A percentile compares a stretch with the other conserved stretches of the same genome.
Evolutionary conservation across 352 stramenopile genomes (phyloP).

Genomic region (Pelagophyceae sp.): DNA sequence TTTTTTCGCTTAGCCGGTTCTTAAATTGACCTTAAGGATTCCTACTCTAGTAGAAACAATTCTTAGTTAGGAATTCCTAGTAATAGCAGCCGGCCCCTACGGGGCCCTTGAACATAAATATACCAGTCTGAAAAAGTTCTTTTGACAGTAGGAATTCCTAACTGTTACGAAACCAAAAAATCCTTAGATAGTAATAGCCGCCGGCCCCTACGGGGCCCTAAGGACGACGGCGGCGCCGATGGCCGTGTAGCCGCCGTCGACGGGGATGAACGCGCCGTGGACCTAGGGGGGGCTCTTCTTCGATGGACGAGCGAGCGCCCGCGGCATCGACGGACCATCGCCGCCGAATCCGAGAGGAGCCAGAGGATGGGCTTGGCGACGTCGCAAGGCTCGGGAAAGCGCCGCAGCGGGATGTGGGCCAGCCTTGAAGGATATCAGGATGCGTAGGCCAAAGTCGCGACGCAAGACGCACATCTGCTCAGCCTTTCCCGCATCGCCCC

Average conservation of each 20-base stretch:
- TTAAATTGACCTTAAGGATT: too few species aligned
- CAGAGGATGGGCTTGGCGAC: not conserved
- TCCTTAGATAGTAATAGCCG: too few species aligned
- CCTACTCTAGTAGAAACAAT: too few species aligned
- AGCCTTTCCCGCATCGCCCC: not conserved
- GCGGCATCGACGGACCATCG: conserved; percentile 1
- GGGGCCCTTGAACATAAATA: too few species aligned
- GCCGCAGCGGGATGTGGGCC: conserved; percentile 3
- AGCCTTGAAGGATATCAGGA: not conserved
- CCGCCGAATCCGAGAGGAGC: not conserved
- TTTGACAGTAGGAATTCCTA: too few species aligned
- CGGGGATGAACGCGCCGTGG: not conserved
- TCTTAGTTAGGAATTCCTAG: too few species aligned
- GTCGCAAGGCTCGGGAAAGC: conserved; percentile 3
- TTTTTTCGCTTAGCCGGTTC: too few species aligned
- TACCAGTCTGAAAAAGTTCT: too few species aligned
- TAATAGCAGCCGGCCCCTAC: too few species aligned
- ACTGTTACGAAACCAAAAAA: too few species aligned
- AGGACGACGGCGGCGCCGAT: not conserved
- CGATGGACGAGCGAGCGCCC: not conserved
- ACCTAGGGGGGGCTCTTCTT: not conserved
- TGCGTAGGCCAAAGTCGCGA: too few species aligned
- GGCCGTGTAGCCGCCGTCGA: conserved; percentile 10
- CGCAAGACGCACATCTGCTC: not conserved
- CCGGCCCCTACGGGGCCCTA: too few species aligned